Evolutionary conservation across 2,329 filamentous ascomycete genomes (phyloP).

Genomic region (Calonectria pseudoturangicola): DNA sequence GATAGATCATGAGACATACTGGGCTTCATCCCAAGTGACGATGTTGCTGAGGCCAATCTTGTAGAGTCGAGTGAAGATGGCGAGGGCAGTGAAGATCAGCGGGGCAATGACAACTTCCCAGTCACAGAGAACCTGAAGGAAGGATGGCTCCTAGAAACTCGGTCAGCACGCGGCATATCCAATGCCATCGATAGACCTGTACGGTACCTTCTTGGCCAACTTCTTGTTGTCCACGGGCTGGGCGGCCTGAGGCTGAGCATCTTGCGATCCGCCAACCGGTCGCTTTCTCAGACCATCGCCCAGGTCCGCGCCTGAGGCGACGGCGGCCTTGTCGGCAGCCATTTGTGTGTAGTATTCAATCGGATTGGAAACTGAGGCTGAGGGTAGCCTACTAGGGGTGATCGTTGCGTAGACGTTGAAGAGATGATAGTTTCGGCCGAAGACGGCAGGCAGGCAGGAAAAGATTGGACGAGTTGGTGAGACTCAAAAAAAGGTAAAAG

Average conservation of each 20-base stretch:
- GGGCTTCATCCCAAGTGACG: constrained; percentile 81
- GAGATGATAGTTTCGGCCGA: constrained; percentile 44
- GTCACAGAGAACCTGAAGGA: constrained; percentile 78
- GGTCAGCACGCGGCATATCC: constrained; percentile 46
- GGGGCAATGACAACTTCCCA: constrained; percentile 79
- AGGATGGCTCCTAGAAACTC: constrained; percentile 68
- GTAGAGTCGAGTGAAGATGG: constrained; percentile 80
- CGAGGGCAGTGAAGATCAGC: constrained; percentile 76
- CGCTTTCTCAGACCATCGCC: constrained; percentile 75
- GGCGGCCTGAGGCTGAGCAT: constrained; percentile 59
- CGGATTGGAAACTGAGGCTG: constrained; percentile 37
- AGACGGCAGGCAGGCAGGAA: constrained; percentile 42
- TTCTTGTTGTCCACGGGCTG: constrained; percentile 78
- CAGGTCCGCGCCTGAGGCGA: constrained; percentile 77
- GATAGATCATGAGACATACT: constrained; percentile 65
- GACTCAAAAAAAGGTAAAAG: constrained; percentile 57
- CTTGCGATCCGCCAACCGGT: constrained; percentile 63
- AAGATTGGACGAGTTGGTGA: constrained; percentile 62
- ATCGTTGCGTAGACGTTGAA: constrained; percentile 37
- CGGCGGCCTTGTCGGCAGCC: constrained; percentile 72
- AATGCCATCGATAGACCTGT: neutral
- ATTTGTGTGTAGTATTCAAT: constrained; percentile 60
- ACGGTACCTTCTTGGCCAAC: constrained; percentile 72
- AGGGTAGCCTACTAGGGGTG: constrained; percentile 26
- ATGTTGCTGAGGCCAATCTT: constrained; percentile 82